Evolutionary conservation across 345 rosid genomes (phyloP).

Genomic region (Syzygium oleosum): DNA sequence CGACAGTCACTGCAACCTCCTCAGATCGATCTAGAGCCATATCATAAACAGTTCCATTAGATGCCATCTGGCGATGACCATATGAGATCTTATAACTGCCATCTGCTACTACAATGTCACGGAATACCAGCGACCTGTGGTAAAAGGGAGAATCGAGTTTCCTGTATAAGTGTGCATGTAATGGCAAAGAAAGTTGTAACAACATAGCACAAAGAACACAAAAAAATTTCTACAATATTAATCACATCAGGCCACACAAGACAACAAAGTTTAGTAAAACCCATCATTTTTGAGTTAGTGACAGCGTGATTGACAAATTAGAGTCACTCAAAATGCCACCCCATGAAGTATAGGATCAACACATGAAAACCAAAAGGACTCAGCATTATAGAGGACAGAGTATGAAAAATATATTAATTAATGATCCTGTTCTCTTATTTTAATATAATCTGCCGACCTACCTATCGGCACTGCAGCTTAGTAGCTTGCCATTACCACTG

Average conservation of each 20-base stretch:
- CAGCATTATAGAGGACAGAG: not conserved
- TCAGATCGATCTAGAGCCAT: conserved; percentile 64
- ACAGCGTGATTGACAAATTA: not conserved
- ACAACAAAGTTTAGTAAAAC: not conserved
- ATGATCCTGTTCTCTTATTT: not conserved
- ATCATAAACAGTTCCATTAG: conserved; percentile 73
- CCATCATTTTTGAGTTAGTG: not conserved
- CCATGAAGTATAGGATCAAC: not conserved
- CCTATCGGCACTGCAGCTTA: conserved; percentile 86
- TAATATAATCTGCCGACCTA: conserved; percentile 6
- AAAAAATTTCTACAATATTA: not conserved
- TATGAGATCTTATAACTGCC: conserved; percentile 29
- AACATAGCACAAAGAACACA: not conserved
- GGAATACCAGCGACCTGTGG: conserved; percentile 54
- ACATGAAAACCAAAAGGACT: not conserved
- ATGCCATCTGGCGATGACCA: conserved; percentile 58
- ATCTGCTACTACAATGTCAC: conserved; percentile 36
- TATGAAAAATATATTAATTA: not conserved
- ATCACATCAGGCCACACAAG: not conserved
- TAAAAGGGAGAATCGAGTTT: conserved; percentile 6
- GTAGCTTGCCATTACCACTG: conserved; percentile 40
- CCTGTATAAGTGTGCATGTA: not conserved
- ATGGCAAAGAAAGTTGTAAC: not conserved
- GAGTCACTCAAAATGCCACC: not conserved
- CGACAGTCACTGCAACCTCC: conserved; percentile 65